Conservation (phyloP, 1,139 yeast species). For the Yamadazyma buinensis region DNA sequence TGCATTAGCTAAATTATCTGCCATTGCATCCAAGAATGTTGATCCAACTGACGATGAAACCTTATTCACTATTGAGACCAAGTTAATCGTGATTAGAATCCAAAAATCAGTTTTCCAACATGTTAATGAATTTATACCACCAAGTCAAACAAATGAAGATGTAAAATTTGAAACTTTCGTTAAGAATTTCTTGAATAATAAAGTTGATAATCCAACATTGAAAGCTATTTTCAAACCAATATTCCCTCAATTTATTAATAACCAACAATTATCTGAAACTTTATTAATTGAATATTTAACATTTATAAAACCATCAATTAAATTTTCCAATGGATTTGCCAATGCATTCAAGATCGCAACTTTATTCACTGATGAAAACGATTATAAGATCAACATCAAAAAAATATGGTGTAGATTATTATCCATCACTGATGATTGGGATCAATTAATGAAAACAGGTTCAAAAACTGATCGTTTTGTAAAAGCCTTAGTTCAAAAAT, state of each 20-base stretch:
- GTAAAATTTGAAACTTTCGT: constrained; percentile 18
- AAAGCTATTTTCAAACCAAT: constrained; percentile 25
- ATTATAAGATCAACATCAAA: constrained; percentile 20
- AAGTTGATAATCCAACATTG: constrained; percentile 13
- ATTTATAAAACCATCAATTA: constrained; percentile 33
- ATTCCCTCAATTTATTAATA: constrained; percentile 30
- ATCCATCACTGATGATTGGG: constrained; percentile 57
- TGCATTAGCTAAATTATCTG: constrained; percentile 66
- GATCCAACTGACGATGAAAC: constrained; percentile 16
- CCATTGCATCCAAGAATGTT: constrained; percentile 22
- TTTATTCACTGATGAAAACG: constrained; percentile 22
- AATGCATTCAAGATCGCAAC: constrained; percentile 36
- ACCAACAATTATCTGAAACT: constrained; percentile 37
- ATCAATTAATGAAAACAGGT: constrained; percentile 33
- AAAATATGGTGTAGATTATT: constrained; percentile 64
- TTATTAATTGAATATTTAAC: constrained; percentile 60
- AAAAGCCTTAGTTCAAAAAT: constrained; percentile 35
- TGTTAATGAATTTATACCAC: constrained; percentile 19
- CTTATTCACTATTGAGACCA: constrained; percentile 44
- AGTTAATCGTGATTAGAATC: constrained; percentile 43
- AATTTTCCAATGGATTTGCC: constrained; percentile 24
- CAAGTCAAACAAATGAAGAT: constrained; percentile 10
- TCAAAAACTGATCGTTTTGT: constrained; percentile 43
- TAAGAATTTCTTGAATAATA: constrained; percentile 15
- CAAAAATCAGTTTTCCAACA: constrained; percentile 40